Evolutionary conservation across 441 rosid genomes (phyloP), one percentile per base, ranked within the genome.

Genomic region (Adansonia gregorii): DNA sequence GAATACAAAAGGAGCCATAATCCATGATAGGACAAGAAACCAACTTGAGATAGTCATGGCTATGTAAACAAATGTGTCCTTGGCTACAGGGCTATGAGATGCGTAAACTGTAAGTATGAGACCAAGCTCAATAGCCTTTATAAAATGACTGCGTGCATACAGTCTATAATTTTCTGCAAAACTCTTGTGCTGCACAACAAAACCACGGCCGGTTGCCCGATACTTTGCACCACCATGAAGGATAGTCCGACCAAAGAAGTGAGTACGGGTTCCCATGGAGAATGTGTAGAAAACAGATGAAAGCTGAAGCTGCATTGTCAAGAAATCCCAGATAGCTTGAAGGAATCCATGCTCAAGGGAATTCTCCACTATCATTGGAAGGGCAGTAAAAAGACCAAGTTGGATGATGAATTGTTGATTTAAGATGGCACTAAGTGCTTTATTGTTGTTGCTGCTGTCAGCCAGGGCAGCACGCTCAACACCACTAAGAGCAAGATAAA

Each of bases 141-240:
- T 84, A 67, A 94, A 94, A 81, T 94, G 98, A 81, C 96, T 94
- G 60, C 93, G 94, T 3, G 96, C 89, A 78, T 90, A 94, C 43
- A 94, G 90, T 71, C 98, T 80, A 79, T 91, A 94, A 82, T 88
- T 92, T 85, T 94, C 97, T 1, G 97, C 88, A 74, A 94, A 94
- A 75, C 88, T 79, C 84, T 90, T 94, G 88, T 94, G 98, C 83
- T 92, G 85, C 51, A 92, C 98, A 63, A 91, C 98, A 78, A 94
- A 94, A 76, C 98, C 98, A 76, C 94, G 95, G 45, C 98, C 97
- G 19, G 97, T 94, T 76, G 95, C 97, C 55, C 97, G 84, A 77
- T 94, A 94, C 77, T 91, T 94, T 6, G 97, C 97, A 73, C 97
- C 97, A 20, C 98, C 98, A 59, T 94, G 98, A 83, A 94, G 94